Percentiles rank a stretch among this genome's conserved stretches.
Conservation (phyloP, 2,329 filamentous ascomycete genomes). For the Neobulgaria alba region DNA sequence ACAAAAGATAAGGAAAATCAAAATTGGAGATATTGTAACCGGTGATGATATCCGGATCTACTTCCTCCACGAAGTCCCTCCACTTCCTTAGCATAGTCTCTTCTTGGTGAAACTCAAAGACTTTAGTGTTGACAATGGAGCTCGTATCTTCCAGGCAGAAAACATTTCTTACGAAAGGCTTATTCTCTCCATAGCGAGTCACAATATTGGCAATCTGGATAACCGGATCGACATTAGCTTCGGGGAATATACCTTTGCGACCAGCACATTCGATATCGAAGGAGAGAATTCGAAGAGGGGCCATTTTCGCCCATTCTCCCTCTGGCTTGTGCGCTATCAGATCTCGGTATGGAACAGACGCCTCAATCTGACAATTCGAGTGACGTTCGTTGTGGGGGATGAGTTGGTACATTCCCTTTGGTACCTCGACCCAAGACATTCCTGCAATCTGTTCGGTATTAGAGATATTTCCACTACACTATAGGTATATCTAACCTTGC, state of each 20-base stretch:
- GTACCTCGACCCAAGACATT: slow-evolving; percentile 95
- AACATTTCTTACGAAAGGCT: slow-evolving; percentile 92
- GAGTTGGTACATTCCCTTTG: slow-evolving; percentile 63
- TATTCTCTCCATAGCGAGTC: slow-evolving; percentile 87
- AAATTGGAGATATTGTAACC: slow-evolving; percentile 99
- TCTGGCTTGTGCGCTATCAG: slow-evolving; percentile 81
- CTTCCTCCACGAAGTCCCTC: slow-evolving; percentile 81
- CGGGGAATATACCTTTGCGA: slow-evolving; percentile 93
- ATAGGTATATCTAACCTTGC: slow-evolving; percentile 47
- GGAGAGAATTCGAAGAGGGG: slow-evolving; percentile 81
- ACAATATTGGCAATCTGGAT: slow-evolving; percentile 98
- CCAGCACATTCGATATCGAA: slow-evolving; percentile 99
- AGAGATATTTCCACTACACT: slow-evolving; percentile 2
- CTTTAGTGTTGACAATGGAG: slow-evolving; percentile 87
- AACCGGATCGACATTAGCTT: slow-evolving; percentile 83
- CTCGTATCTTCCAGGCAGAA: slow-evolving; percentile 92
- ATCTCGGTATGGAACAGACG: slow-evolving; percentile 71
- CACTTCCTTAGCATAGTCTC: slow-evolving; percentile 86
- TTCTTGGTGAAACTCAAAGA: slow-evolving; percentile 75
- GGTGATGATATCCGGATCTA: slow-evolving; percentile 95
- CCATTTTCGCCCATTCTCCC: slow-evolving; percentile 97
- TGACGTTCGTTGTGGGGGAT: slow-evolving; percentile 59
- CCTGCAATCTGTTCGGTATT: slow-evolving; percentile 56
- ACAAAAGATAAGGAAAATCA: slow-evolving; percentile 92
- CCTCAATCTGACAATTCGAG: slow-evolving; percentile 96